Base-by-base conservation (phyloP, 495 filamentous ascomycete species). In the Tuber calosporum region DNA sequence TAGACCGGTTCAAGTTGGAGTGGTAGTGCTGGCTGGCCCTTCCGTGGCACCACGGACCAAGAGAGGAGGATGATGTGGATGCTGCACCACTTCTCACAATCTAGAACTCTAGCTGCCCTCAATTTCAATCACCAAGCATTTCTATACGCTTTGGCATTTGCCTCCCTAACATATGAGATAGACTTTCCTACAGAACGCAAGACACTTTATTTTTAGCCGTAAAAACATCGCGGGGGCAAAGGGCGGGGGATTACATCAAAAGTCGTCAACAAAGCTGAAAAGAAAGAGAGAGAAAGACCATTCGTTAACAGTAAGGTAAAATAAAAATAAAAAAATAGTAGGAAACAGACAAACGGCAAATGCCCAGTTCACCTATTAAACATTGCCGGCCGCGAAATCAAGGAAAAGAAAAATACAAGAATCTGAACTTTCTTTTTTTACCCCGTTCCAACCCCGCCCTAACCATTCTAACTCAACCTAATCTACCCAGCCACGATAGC, bases 391-490 rank as follows among this genome's bases (percentile, higher is more conserved):
- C 26, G 26, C n/a, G 26, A 62, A 62, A 62, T 17, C 53, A 62
- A 62, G 20, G 37, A 76, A n/a, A 45, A 67, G 75, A 77, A 77
- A 62, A 73, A 73, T 73, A 72, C 70, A 9, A 77, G 30, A 70
- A 70, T 11, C 48, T 8, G 68, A 78, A 77, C 72, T 78, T 30
- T 73, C 67, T 77, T 66, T 73, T 75, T 78, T 73, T 72, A 67
- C 70, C 71, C 58, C 71, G 67, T 36, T 39, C 43, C 71, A 37
- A 26, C 66, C n/a, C 53, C 9, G 53, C 45, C 53, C 22, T 58
- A 42, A 67, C 70, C 74, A 30, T 71, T 78, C 74, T 78, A 77
- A 71, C 71, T 69, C 74, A 69, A 76, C 73, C 74, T 17, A 69
- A 75, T 72, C 40, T 66, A 67, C 72, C 53, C 72, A 68, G 30